Conservation (phyloP, 1,284 basidiomycete genomes). For the Laetiporus sulphureus region DNA sequence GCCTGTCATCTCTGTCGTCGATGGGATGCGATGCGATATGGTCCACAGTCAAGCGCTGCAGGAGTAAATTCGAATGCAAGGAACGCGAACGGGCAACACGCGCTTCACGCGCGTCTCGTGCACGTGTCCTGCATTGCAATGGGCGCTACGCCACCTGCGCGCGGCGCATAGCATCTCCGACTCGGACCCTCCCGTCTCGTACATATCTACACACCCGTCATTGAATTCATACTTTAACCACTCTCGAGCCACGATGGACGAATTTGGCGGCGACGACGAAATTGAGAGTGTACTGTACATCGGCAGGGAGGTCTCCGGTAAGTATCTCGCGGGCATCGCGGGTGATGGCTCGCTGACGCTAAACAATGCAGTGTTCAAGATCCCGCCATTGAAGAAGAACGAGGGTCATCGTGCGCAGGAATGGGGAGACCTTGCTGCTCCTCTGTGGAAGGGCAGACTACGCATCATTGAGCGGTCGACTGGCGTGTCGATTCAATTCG, state of each 20-base stretch:
- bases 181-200: too few species aligned
- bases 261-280: conserved; percentile 55
- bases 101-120: background rate
- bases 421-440: conserved; percentile 77
- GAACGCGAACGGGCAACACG: background rate
- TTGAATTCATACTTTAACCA: background rate
- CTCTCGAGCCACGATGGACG: conserved; percentile 36
- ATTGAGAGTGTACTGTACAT: conserved; percentile 84
- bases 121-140: background rate
- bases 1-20: conserved; percentile 28
- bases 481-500: conserved; percentile 59
- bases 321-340: conserved; percentile 4
- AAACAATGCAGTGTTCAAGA: conserved; percentile 60
- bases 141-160: background rate
- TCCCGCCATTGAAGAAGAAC: conserved; percentile 76
- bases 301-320: conserved; percentile 79
- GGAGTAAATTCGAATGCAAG: background rate
- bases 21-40: background rate
- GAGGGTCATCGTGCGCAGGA: conserved; percentile 83
- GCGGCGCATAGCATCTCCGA: background rate
- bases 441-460: conserved; percentile 88
- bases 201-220: background rate
- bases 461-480: conserved; percentile 72
- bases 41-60: background rate
- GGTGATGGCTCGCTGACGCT: conserved; percentile 9